A percentile compares a stretch with the other conserved stretches of the same genome.
Conservation (phyloP, 345 rosid genomes). For the Pistacia integerrima region DNA sequence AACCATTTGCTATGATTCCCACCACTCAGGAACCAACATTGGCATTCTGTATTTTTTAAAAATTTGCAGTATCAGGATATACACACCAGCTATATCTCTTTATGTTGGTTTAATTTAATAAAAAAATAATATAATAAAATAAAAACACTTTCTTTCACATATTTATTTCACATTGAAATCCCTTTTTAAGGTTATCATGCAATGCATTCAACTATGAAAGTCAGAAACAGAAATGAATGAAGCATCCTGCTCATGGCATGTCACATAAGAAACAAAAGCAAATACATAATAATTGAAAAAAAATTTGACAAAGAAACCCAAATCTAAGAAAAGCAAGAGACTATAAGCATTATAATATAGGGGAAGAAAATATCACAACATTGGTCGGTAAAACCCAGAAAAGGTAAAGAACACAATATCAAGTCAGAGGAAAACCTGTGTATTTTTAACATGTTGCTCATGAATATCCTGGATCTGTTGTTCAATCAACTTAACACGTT, state of each 20-base stretch:
- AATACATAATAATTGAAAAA: neutral
- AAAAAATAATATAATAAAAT: no score
- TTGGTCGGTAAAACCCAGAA: neutral
- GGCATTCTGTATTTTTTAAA: no score
- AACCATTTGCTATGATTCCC: no score
- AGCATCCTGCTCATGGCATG: neutral
- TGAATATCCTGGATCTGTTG: constrained; percentile 69
- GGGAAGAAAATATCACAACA: neutral
- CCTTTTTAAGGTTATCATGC: neutral
- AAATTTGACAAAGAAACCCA: neutral
- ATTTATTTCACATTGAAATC: neutral
- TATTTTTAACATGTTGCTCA: constrained; percentile 64
- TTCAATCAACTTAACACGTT: constrained; percentile 53
- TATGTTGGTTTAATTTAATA: no score
- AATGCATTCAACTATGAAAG: neutral
- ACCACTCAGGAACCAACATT: no score
- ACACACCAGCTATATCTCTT: no score
- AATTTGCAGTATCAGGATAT: no score
- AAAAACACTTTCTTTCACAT: neutral
- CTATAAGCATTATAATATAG: neutral
- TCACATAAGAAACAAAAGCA: neutral
- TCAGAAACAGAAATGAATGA: neutral
- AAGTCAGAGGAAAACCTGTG: constrained; percentile 60
- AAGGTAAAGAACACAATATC: neutral
- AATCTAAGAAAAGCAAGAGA: neutral